Conservation (phyloP, 2,329 filamentous ascomycete species). For the Pyrenophora teres region DNA sequence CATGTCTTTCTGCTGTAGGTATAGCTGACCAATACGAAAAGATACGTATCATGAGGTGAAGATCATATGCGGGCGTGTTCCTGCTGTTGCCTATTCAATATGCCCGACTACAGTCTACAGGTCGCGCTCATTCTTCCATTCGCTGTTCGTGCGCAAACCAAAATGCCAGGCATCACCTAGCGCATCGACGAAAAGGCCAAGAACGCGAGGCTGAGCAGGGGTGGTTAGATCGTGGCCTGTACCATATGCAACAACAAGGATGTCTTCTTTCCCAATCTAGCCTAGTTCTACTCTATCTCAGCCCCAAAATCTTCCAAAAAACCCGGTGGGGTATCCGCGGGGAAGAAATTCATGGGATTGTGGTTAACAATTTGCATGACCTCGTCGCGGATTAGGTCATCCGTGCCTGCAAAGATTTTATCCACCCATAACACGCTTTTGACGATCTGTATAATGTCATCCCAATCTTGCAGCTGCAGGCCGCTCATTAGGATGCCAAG, state of each 20-base stretch:
- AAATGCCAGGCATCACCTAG: too few relatives aligned
- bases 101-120: too few relatives aligned
- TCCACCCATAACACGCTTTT: conserved; percentile 41
- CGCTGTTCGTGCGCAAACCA: too few relatives aligned
- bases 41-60: too few relatives aligned
- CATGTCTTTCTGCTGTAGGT: too few relatives aligned
- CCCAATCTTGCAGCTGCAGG: conserved; percentile 28
- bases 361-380: conserved; percentile 31
- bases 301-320: conserved; percentile 7
- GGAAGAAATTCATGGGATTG: conserved; percentile 4
- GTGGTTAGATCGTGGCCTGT: too few relatives aligned
- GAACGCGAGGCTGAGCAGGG: too few relatives aligned
- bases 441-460: conserved; percentile 29
- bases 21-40: too few relatives aligned
- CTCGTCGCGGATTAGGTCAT: conserved; percentile 31
- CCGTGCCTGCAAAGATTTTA: conserved; percentile 28
- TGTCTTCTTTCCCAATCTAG: conserved; percentile 14
- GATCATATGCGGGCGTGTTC: too few relatives aligned
- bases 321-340: conserved; percentile 6
- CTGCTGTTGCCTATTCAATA: too few relatives aligned
- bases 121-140: too few relatives aligned
- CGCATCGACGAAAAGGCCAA: too few relatives aligned
- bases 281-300: conserved; percentile 17
- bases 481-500: conserved; percentile 32
- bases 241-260: conserved; percentile 18